Evolutionary conservation across 129 eudicot genomes (phyloP).

Genomic region (Kitagawia praeruptora): DNA sequence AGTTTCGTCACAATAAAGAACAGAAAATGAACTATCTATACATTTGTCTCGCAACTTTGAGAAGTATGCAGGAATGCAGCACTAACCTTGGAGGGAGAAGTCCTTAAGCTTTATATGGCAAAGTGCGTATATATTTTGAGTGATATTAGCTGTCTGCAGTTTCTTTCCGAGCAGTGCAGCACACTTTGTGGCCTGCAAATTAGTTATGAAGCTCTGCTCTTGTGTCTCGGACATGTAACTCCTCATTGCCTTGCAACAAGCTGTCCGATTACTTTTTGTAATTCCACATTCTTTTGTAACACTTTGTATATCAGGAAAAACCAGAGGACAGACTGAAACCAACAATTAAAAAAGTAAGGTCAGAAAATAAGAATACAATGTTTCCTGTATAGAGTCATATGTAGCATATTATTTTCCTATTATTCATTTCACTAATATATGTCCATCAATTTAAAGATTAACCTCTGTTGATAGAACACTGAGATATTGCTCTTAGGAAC

Average conservation of each 20-base stretch:
- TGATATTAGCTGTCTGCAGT: constrained; percentile 38
- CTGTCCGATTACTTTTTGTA: constrained; percentile 22
- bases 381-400: neutral
- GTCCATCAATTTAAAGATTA: neutral
- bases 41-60: neutral
- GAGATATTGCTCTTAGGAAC: constrained; percentile 49
- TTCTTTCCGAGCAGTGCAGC: constrained; percentile 42
- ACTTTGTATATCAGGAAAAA: constrained; percentile 30
- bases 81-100: constrained; percentile 65
- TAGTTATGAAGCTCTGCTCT: constrained; percentile 63
- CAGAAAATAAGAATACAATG: neutral
- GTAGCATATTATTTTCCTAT: neutral
- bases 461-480: constrained; percentile 52
- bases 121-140: constrained; percentile 36
- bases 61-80: neutral
- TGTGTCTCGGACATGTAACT: constrained; percentile 39
- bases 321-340: constrained; percentile 54
- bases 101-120: constrained; percentile 58
- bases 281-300: constrained; percentile 43
- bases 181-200: constrained; percentile 58
- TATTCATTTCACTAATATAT: neutral
- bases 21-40: neutral
- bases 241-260: constrained; percentile 50
- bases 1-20: neutral
- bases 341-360: neutral